Evolutionary conservation across 345 rosid species (phyloP).

Genomic region (Sonneratia caseolaris): DNA sequence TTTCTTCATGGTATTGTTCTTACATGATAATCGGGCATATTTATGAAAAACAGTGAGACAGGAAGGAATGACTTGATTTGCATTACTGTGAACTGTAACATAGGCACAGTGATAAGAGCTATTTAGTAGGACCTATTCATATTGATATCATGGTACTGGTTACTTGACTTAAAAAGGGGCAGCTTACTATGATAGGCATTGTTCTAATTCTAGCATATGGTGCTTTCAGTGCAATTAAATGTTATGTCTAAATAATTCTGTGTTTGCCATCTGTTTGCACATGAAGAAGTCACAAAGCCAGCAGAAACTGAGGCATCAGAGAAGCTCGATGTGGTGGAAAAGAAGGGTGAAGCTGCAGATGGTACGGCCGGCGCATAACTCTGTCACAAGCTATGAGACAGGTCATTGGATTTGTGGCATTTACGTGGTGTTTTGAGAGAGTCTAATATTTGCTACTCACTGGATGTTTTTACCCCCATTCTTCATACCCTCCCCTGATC

Average conservation of each 20-base stretch:
- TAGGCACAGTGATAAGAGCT: too few species aligned
- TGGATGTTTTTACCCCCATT: not conserved
- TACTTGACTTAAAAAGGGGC: too few species aligned
- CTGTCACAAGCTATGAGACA: not conserved
- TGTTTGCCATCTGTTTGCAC: too few species aligned
- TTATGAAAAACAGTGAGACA: not conserved
- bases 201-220: too few species aligned
- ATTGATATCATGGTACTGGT: too few species aligned
- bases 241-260: too few species aligned
- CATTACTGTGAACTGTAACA: not conserved
- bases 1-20: not conserved
- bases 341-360: not conserved
- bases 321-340: not conserved
- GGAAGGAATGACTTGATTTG: not conserved
- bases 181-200: too few species aligned
- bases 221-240: too few species aligned
- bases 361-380: not conserved
- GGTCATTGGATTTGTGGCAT: not conserved
- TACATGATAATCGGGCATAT: not conserved
- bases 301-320: not conserved
- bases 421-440: not conserved
- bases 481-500: too few species aligned
- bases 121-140: too few species aligned
- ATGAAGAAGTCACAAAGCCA: constrained; percentile 8
- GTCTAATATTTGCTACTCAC: not conserved